These are phyloP conservation scores for Bisporella sp. DNA, from an alignment of 2,329 filamentous ascomycete genomes.

Conservation along the genomic window DNA sequence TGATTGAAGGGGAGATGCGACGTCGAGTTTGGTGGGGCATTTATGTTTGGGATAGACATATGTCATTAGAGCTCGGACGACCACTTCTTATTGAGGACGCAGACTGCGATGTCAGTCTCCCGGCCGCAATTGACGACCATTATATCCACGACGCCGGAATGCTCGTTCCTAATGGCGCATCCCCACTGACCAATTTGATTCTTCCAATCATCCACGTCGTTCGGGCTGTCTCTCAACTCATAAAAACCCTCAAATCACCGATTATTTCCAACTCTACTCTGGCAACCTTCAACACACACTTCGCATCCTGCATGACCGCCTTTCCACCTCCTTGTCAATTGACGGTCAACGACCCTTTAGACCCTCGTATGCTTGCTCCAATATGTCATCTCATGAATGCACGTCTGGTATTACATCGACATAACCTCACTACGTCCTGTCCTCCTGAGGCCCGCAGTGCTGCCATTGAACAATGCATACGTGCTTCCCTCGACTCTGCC, in stretches of 20 bases:
- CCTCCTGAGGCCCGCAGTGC: slow-evolving; percentile 56
- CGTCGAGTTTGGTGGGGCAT: slow-evolving; percentile 90
- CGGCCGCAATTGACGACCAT: slow-evolving; percentile 74
- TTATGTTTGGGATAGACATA: slow-evolving; percentile 78
- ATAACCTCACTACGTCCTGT: slow-evolving; percentile 74
- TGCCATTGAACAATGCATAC: slow-evolving; percentile 72
- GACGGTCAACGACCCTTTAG: slow-evolving; percentile 53
- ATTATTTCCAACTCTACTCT: slow-evolving; percentile 61
- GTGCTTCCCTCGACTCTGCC: slow-evolving; percentile 71
- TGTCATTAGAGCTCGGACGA: slow-evolving; percentile 73
- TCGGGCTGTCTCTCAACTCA: slow-evolving; percentile 67
- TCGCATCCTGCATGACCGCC: slow-evolving; percentile 64
- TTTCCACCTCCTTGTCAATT: slow-evolving; percentile 73
- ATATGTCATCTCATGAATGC: slow-evolving; percentile 74
- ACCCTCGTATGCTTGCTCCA: slow-evolving; percentile 67
- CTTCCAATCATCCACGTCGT: slow-evolving; percentile 76
- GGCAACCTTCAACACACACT: slow-evolving; percentile 74
- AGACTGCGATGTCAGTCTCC: slow-evolving; percentile 80
- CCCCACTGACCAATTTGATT: slow-evolving; percentile 61
- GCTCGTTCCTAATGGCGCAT: slow-evolving; percentile 42
- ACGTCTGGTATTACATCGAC: slow-evolving; percentile 79
- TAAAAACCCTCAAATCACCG: slow-evolving; percentile 61
- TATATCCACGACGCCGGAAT: slow-evolving; percentile 56
- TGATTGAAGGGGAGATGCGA: slow-evolving; percentile 78
- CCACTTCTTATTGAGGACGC: slow-evolving; percentile 79